These are phyloP conservation scores for Phaeosphaeria sp. DNA, from an alignment of 2,329 filamentous ascomycete species.

Conservation along the genomic window DNA sequence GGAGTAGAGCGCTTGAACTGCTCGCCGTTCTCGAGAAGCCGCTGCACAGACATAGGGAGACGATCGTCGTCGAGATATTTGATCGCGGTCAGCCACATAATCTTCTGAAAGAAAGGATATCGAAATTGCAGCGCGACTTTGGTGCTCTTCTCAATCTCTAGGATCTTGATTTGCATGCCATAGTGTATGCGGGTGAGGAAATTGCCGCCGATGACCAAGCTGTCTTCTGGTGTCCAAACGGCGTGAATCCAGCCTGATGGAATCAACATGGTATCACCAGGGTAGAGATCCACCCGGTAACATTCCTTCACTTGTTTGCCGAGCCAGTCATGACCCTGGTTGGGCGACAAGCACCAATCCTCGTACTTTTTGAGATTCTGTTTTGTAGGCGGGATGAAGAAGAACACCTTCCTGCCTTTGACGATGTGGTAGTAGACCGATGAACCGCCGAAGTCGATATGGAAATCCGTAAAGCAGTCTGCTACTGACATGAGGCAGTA, in stretches of 20 bases:
- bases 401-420: conserved; percentile 73
- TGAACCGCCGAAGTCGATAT: conserved; percentile 75
- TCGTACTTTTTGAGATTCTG: conserved; percentile 74
- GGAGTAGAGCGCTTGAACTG: conserved; percentile 63
- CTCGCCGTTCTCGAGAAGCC: conserved; percentile 63
- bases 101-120: conserved; percentile 73
- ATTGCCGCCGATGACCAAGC: conserved; percentile 74
- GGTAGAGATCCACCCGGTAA: conserved; percentile 69
- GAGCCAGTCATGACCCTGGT: conserved; percentile 71
- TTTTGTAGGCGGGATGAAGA: conserved; percentile 73
- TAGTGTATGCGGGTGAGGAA: conserved; percentile 71
- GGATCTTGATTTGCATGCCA: conserved; percentile 70
- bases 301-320: conserved; percentile 70
- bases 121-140: conserved; percentile 70
- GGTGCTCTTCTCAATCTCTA: conserved; percentile 71
- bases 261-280: conserved; percentile 74
- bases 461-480: conserved; percentile 75
- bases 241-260: conserved; percentile 76
- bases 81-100: conserved; percentile 72
- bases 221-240: conserved; percentile 74
- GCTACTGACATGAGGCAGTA: conserved; percentile 75
- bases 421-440: conserved; percentile 75
- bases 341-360: conserved; percentile 72
- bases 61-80: conserved; percentile 70
- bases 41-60: conserved; percentile 63